These are phyloP conservation scores for Globisporangium abappressorium DNA, from an alignment of 352 stramenopile genomes.

Conservation along the genomic window DNA sequence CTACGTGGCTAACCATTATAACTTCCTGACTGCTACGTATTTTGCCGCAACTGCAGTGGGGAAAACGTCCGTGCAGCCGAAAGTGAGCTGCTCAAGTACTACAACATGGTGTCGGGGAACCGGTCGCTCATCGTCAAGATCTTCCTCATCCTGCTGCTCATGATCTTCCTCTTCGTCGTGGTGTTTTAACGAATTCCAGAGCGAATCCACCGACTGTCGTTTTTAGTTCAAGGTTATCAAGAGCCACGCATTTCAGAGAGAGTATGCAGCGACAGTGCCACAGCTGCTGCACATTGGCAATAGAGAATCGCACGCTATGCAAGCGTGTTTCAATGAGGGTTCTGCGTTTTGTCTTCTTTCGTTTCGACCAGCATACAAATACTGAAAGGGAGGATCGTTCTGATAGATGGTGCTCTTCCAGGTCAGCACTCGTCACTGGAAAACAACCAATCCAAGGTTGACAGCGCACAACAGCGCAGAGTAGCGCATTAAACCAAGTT, in stretches of 20 bases:
- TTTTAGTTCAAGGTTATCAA: too few species aligned
- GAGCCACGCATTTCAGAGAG: too few species aligned
- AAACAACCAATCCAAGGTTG: not conserved
- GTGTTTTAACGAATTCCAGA: constrained; percentile 12
- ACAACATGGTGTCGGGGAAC: constrained; percentile 80
- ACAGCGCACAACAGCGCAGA: not conserved
- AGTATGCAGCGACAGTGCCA: too few species aligned
- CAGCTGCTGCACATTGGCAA: not conserved
- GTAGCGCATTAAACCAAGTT: too few species aligned
- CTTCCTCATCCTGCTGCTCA: constrained; percentile 75
- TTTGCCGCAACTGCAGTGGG: constrained; percentile 34
- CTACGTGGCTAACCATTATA: not conserved
- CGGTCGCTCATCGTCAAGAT: constrained; percentile 85
- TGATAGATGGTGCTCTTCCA: not conserved
- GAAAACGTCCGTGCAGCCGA: constrained; percentile 73
- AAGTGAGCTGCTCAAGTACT: constrained; percentile 78
- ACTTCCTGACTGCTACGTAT: not conserved
- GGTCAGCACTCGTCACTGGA: not conserved
- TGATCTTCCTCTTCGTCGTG: constrained; percentile 86
- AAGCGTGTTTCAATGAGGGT: too few species aligned
- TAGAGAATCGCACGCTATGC: not conserved
- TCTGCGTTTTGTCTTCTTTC: not conserved
- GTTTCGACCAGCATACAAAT: not conserved
- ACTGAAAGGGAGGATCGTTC: too few species aligned
- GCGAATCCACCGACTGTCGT: too few species aligned